Conservation (phyloP, 345 rosid species). For the Bruguiera parviflora region DNA sequence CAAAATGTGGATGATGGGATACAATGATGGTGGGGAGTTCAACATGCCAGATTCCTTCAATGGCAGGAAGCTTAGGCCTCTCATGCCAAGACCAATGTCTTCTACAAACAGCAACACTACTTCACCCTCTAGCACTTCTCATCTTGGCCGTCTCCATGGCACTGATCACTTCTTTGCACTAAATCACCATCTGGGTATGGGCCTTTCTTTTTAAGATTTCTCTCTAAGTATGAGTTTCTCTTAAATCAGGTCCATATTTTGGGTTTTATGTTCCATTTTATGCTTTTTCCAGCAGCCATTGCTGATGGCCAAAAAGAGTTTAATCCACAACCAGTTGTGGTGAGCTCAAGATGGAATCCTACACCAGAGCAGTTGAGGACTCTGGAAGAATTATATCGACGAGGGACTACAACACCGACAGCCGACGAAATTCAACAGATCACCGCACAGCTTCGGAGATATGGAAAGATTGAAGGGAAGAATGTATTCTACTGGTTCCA, state of each 20-base stretch:
- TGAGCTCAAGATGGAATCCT: constrained; percentile 94
- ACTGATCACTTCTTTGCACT: constrained; percentile 44
- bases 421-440: constrained; percentile 91
- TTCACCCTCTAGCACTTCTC: constrained; percentile 23
- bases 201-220: neutral
- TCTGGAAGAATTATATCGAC: constrained; percentile 76
- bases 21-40: constrained; percentile 60
- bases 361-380: constrained; percentile 83
- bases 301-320: constrained; percentile 65
- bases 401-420: constrained; percentile 87
- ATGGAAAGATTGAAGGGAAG: constrained; percentile 95
- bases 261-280: neutral
- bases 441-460: constrained; percentile 74
- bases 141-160: constrained; percentile 36
- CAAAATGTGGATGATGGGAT: constrained; percentile 92
- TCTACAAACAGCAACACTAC: constrained; percentile 27
- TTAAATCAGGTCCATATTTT: neutral
- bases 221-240: neutral
- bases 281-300: constrained; percentile 24
- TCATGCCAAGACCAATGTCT: constrained; percentile 62
- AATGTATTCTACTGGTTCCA: constrained; percentile 98
- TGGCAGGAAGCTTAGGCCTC: constrained; percentile 73
- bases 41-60: constrained; percentile 54
- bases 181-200: constrained; percentile 54
- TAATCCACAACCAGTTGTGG: constrained; percentile 55